Percentiles rank a stretch among this genome's conserved stretches.
These are phyloP conservation scores for Calonectria leucothoes DNA, from an alignment of 2,329 filamentous ascomycete genomes.

Conservation along the genomic window DNA sequence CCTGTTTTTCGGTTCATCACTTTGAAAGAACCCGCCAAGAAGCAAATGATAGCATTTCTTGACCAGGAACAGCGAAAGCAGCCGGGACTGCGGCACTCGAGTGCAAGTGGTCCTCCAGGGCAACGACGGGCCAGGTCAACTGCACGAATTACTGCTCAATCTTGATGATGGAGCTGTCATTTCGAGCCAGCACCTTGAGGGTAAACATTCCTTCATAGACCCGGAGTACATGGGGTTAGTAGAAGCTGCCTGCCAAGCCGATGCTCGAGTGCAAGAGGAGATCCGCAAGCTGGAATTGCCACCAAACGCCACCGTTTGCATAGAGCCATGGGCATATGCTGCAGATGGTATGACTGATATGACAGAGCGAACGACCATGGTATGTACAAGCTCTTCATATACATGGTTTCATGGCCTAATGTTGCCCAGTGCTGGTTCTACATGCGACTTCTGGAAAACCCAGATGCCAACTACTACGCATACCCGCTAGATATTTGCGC, in stretches of 20 bases:
- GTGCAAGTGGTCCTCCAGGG: slow-evolving; percentile 50
- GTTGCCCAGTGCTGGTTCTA: slow-evolving; percentile 41
- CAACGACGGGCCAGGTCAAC: slow-evolving; percentile 25
- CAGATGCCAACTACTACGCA: slow-evolving; percentile 66
- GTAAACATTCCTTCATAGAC: slow-evolving; percentile 61
- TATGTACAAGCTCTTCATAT: slow-evolving; percentile 33
- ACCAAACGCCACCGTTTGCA: background rate
- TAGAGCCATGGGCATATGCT: slow-evolving; percentile 55
- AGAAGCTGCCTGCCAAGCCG: slow-evolving; percentile 58
- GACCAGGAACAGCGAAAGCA: slow-evolving; percentile 51
- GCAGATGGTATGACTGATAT: slow-evolving; percentile 66
- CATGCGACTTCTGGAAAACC: slow-evolving; percentile 48
- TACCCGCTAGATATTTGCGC: slow-evolving; percentile 65
- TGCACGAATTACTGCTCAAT: slow-evolving; percentile 46
- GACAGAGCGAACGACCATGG: slow-evolving; percentile 60
- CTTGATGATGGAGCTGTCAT: slow-evolving; percentile 36
- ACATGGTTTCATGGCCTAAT: background rate
- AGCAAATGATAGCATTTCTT: slow-evolving; percentile 57
- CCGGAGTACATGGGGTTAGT: slow-evolving; percentile 59
- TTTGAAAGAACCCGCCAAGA: slow-evolving; percentile 61
- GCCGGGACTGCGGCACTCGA: slow-evolving; percentile 16
- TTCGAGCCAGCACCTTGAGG: slow-evolving; percentile 47
- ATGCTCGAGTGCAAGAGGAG: slow-evolving; percentile 55
- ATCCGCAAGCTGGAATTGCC: slow-evolving; percentile 58
- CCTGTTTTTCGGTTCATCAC: slow-evolving; percentile 62